Percentiles rank a stretch among this genome's conserved stretches.
Conservation (phyloP, 164 flowering plant species). For the Brasenia schreberi region DNA sequence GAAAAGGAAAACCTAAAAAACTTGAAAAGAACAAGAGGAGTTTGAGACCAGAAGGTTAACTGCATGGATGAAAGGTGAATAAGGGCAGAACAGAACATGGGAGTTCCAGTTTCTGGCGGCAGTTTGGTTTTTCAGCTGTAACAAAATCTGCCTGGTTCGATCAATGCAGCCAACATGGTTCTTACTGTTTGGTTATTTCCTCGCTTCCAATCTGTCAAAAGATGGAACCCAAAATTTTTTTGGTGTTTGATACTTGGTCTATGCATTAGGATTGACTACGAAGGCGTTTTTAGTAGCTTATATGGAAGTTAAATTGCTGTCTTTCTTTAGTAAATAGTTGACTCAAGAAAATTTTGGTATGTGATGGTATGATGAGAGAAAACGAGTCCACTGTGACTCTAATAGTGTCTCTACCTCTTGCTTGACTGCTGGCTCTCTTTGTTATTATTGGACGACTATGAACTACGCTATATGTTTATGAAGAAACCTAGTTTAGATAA, state of each 20-base stretch:
- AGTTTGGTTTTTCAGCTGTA: neutral
- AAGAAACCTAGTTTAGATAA: neutral
- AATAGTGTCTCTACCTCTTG: neutral
- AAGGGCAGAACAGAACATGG: neutral
- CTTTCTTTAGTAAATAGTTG: neutral
- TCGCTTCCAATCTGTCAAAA: no score
- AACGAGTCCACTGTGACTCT: neutral
- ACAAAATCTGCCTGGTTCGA: neutral
- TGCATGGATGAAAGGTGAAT: neutral
- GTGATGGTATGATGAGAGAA: neutral
- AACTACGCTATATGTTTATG: neutral
- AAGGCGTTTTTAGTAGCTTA: neutral
- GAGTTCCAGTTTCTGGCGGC: neutral
- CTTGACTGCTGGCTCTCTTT: neutral
- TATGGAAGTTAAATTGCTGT: neutral
- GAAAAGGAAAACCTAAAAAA: neutral
- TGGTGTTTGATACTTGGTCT: no score
- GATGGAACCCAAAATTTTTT: no score
- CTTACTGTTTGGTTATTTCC: neutral
- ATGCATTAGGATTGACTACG: neutral
- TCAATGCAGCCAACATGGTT: neutral
- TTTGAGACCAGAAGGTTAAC: neutral
- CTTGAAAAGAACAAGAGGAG: neutral
- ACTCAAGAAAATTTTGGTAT: neutral
- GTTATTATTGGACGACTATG: neutral